Base-by-base conservation (phyloP, 305 asterid genomes). In the Solanum aculeatissimum region DNA sequence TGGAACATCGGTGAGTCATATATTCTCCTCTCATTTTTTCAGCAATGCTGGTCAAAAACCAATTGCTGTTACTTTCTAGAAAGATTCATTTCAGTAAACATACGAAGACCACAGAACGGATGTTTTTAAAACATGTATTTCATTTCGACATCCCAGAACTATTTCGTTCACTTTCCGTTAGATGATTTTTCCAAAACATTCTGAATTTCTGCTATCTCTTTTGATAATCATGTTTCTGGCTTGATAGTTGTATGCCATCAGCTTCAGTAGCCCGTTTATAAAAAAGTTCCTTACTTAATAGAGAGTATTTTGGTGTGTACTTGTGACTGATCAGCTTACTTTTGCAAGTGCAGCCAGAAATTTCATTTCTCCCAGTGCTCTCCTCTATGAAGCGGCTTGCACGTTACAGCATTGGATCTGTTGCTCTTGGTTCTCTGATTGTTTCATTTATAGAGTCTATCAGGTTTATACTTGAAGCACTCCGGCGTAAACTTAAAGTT, bases 381-480 rank as follows among this genome's bases (percentile, higher is more conserved):
- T 88, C 98, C 47, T 97, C 99, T 60, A 93, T 97, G 98, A 97
- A 92, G 94, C 93, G 99, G 87, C 98, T 95, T 80, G 84, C 77
- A 18, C 94, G 98, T 85, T 95, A 95, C 89, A 87, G 91, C 85
- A 92, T 95, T 45, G 99, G 99, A 86, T 97, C 98, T 2, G 92
- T 97, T 84, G 99, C 98, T 85, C 81, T 95, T 83, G 99, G 99
- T 81, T 97, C 99, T 85, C 87, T 97, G 79, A 72, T 89, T 2
- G 96, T 97, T 70, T 93, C 98, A 19, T 92, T 90, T 66, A 83
- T 91, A 45, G 98, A 95, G 91, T 92, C 98, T 78, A 88, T 93
- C 83, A 93, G 98, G 38, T 95, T 94, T 83, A 87, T 97, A 83
- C 98, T 97, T 43, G 98, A 95, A 89, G 95, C 93, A 82, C 84